Evolutionary conservation across 768 basidiomycete genomes (phyloP).

Genomic region (Exidia glandulosa): DNA sequence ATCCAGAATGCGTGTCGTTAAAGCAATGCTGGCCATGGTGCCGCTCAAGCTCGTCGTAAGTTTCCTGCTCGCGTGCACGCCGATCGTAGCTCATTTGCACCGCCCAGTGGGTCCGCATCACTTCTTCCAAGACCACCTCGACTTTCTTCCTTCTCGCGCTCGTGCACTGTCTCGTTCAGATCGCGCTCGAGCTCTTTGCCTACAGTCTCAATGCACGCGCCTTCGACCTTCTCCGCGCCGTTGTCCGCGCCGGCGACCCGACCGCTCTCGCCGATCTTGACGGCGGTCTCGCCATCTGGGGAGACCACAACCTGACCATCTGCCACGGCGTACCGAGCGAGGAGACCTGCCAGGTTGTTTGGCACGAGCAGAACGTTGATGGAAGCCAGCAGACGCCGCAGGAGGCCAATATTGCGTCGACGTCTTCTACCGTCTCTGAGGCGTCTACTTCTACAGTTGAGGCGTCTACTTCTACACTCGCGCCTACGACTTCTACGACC

Average conservation of each 20-base stretch:
- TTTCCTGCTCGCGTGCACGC: background rate
- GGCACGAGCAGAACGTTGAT: constrained; percentile 24
- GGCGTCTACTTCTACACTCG: background rate
- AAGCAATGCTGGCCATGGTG: background rate
- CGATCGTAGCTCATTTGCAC: background rate
- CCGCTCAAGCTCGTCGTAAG: background rate
- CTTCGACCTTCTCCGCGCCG: constrained; percentile 31
- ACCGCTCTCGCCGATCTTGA: constrained; percentile 38
- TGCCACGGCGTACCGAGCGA: constrained; percentile 42
- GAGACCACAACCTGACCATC: constrained; percentile 37
- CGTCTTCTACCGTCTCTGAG: background rate
- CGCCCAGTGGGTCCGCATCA: constrained; percentile 55
- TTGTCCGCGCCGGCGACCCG: constrained; percentile 11
- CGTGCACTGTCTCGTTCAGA: constrained; percentile 54
- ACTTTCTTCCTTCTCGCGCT: constrained; percentile 59
- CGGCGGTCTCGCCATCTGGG: constrained; percentile 38
- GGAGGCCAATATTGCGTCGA: background rate
- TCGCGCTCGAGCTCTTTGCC: constrained; percentile 56
- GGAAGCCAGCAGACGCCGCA: background rate
- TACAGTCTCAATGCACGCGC: constrained; percentile 55
- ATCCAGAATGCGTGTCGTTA: background rate
- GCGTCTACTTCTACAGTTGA: background rate
- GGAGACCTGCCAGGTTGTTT: constrained; percentile 41
- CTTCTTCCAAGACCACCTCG: constrained; percentile 53
- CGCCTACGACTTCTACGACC: background rate